Conservation (phyloP, 2,329 filamentous ascomycete species). For the Pseudogymnoascus sp. region DNA sequence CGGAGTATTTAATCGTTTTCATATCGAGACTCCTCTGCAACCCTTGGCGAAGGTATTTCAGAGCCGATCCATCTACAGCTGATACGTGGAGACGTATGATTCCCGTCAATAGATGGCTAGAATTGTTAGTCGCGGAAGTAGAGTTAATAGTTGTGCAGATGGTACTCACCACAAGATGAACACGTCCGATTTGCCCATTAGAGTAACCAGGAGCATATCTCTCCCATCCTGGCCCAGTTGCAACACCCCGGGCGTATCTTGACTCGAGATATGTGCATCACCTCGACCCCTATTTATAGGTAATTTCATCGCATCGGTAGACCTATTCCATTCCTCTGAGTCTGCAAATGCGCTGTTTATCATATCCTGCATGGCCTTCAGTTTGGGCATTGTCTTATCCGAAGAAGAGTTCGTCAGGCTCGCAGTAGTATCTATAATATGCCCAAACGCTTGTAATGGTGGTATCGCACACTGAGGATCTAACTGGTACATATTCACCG, state of each 20-base stretch:
- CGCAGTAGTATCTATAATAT: slow-evolving; percentile 63
- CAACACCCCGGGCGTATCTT: slow-evolving; percentile 49
- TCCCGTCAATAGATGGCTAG: slow-evolving; percentile 47
- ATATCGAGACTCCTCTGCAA: slow-evolving; percentile 35
- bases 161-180: neutral
- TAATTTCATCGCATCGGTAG: slow-evolving; percentile 40
- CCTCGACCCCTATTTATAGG: slow-evolving; percentile 46
- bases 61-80: slow-evolving; percentile 41
- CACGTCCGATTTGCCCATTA: slow-evolving; percentile 52
- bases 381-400: slow-evolving; percentile 49
- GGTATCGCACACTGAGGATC: slow-evolving; percentile 54
- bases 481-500: slow-evolving; percentile 62
- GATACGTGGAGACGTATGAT: slow-evolving; percentile 45
- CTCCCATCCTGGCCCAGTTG: slow-evolving; percentile 37
- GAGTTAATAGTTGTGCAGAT: slow-evolving; percentile 17
- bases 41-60: slow-evolving; percentile 50
- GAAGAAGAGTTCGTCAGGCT: slow-evolving; percentile 56
- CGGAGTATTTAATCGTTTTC: slow-evolving; percentile 28
- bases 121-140: slow-evolving; percentile 22
- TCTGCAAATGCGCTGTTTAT: slow-evolving; percentile 47
- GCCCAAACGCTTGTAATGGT: slow-evolving; percentile 57
- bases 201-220: slow-evolving; percentile 52
- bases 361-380: slow-evolving; percentile 51
- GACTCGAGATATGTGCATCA: slow-evolving; percentile 44
- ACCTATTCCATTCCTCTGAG: slow-evolving; percentile 25